A percentile compares a stretch with the other conserved stretches of the same genome.
These are phyloP conservation scores for Zangia roseola DNA, from an alignment of 768 basidiomycete species.

Conservation along the genomic window DNA sequence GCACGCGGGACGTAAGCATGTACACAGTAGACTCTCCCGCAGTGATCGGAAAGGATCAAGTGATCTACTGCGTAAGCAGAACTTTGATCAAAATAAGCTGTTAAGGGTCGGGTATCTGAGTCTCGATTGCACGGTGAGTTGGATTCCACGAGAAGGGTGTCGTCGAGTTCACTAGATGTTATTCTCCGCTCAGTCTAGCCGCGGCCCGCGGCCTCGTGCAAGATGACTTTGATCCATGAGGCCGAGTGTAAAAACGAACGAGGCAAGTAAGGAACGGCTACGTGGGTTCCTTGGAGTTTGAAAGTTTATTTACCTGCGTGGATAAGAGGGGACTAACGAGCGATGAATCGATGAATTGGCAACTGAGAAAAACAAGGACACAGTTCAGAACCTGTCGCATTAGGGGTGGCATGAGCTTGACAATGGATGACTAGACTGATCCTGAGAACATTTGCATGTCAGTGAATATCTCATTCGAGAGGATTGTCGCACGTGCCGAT, in stretches of 20 bases:
- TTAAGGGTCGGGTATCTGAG: neutral
- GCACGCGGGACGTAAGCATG: conserved; percentile 8
- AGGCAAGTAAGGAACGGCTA: conserved; percentile 9
- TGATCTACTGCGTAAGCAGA: neutral
- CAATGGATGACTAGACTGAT: too few relatives aligned
- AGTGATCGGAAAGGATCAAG: conserved; percentile 5
- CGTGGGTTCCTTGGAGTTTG: conserved; percentile 6
- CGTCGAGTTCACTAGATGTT: neutral
- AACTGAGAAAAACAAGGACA: neutral
- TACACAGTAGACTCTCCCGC: neutral
- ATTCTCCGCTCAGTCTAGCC: conserved; percentile 1
- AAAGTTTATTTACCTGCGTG: conserved; percentile 16
- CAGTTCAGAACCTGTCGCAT: neutral
- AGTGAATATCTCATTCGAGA: neutral
- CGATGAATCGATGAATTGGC: conserved; percentile 3
- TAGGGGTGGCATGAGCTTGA: neutral
- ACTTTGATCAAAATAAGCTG: neutral
- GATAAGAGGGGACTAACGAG: neutral
- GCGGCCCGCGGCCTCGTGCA: conserved; percentile 23
- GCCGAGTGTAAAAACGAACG: neutral
- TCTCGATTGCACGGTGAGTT: neutral
- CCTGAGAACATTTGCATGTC: neutral
- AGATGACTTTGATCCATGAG: conserved; percentile 3
- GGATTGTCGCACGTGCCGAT: neutral
- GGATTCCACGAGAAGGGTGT: conserved; percentile 1